Evolutionary conservation across 1,284 basidiomycete species (phyloP), one percentile per base, ranked within the genome.

Genomic region (Ceratobasidium sp.): DNA sequence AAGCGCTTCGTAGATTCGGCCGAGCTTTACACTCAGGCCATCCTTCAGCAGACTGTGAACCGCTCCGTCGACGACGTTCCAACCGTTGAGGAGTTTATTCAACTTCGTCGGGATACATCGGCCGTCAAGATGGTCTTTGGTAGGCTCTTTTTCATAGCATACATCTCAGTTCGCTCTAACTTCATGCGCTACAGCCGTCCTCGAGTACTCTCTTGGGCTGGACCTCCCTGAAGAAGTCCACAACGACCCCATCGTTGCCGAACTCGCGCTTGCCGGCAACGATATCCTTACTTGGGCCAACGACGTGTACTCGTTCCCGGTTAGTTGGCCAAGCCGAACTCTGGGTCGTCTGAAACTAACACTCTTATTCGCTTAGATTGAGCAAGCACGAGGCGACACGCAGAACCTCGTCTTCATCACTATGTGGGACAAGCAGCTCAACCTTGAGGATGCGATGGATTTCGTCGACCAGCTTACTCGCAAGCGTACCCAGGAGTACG

Each of bases 361-460:
- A 45, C 45, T 63, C 71, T 47, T 68, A 78, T 60, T 77, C 42
- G 58, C 66, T 78, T 63, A 73, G 58, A 69, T 66, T 60, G 87
- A 88, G 78, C 87, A 88, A 77, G 83, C 85, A 6, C 86, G 87
- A 75, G 85, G 85, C 35, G 87, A 88, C 79, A 87, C 86, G 77
- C 86, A 87, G 80, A 88, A 88, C 77, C 81, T 88, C 13, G 86
- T 88, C 47, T 86, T 86, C 80, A 84, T 84, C 66, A 83, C 88
- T 71, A 87, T 88, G 85, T 80, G 84, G 47, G 86, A 87, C 78
- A 82, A 80, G 42, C 80, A 83, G n/a, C 80, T 86, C 3, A 85
- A 85, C 37, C 81, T 88, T 6, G 87, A 88, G 78, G 82, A 79
- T 37, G 86, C 84, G 3, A 83, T 87, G 42, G 84, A 87, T 67